These are phyloP conservation scores for Pseudocercospora cruenta DNA, from an alignment of 2,329 filamentous ascomycete genomes.

Conservation along the genomic window DNA sequence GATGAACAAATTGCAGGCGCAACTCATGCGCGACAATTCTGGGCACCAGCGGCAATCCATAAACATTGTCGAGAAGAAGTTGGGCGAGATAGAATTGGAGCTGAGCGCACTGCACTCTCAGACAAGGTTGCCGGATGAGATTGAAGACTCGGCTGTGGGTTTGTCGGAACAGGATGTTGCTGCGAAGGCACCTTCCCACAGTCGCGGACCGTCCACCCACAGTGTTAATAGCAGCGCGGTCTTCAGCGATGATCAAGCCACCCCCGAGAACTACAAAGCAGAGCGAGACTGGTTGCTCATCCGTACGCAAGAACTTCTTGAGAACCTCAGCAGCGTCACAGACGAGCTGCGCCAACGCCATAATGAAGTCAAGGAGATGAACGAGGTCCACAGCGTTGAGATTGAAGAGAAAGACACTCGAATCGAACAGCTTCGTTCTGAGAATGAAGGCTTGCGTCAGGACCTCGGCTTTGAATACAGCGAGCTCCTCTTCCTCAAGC, in stretches of 20 bases:
- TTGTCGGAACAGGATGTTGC: constrained; percentile 26
- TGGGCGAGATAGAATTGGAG: constrained; percentile 39
- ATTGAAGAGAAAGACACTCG: constrained; percentile 39
- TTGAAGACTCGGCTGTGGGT: constrained; percentile 41
- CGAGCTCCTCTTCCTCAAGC: constrained; percentile 44
- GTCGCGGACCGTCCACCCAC: constrained; percentile 18
- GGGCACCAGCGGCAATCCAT: constrained; percentile 27
- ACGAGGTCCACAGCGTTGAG: constrained; percentile 35
- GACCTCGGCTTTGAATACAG: constrained; percentile 45
- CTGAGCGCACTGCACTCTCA: constrained; percentile 36
- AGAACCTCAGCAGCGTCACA: constrained; percentile 35
- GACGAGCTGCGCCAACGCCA: constrained; percentile 39
- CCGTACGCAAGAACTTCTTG: constrained; percentile 37
- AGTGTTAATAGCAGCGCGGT: constrained; percentile 18
- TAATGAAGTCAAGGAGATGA: constrained; percentile 38
- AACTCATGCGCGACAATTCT: constrained; percentile 38
- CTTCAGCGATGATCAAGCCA: constrained; percentile 18
- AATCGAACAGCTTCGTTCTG: constrained; percentile 38
- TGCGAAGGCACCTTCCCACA: constrained; percentile 18
- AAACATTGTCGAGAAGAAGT: constrained; percentile 33
- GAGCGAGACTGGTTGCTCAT: constrained; percentile 33
- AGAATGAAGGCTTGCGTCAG: constrained; percentile 43
- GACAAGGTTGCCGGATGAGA: constrained; percentile 23
- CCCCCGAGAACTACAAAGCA: constrained; percentile 28
- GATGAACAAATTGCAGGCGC: constrained; percentile 42